Evolutionary conservation across 768 basidiomycete species (phyloP).

Genomic region (Mycena rosella): DNA sequence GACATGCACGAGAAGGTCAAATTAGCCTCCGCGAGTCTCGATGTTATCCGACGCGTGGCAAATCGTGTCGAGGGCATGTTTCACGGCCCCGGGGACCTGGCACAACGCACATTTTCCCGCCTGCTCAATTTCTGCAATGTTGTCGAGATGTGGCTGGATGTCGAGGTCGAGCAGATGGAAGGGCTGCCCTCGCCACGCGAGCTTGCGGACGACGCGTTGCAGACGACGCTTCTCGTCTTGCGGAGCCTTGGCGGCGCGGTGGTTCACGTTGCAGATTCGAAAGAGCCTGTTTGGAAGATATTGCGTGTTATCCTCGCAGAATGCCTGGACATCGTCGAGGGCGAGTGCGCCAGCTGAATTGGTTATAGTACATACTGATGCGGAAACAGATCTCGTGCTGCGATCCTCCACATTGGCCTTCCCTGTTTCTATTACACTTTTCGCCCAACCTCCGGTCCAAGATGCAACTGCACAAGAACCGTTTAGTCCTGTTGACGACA

Average conservation of each 20-base stretch:
- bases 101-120: constrained; percentile 62
- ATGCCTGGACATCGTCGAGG: constrained; percentile 55
- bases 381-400: constrained; percentile 50
- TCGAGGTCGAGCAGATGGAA: constrained; percentile 52
- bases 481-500: constrained; percentile 50
- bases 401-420: constrained; percentile 50
- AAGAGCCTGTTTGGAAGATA: constrained; percentile 55
- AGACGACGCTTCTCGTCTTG: constrained; percentile 59
- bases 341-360: constrained; percentile 45
- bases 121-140: constrained; percentile 67
- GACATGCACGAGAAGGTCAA: constrained; percentile 69
- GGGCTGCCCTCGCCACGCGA: constrained; percentile 59
- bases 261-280: constrained; percentile 43
- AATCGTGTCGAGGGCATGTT: constrained; percentile 65
- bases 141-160: constrained; percentile 71
- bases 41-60: constrained; percentile 66
- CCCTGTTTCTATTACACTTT: constrained; percentile 55
- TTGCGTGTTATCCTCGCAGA: constrained; percentile 57
- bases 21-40: constrained; percentile 66
- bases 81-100: constrained; percentile 56
- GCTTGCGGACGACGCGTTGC: constrained; percentile 62
- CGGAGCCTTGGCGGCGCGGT: constrained; percentile 59
- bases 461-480: constrained; percentile 46
- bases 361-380: constrained; percentile 7
- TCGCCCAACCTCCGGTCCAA: constrained; percentile 52